Base-by-base conservation (phyloP, 2,329 filamentous ascomycete genomes). In the Aspergillus quadricinctus region DNA sequence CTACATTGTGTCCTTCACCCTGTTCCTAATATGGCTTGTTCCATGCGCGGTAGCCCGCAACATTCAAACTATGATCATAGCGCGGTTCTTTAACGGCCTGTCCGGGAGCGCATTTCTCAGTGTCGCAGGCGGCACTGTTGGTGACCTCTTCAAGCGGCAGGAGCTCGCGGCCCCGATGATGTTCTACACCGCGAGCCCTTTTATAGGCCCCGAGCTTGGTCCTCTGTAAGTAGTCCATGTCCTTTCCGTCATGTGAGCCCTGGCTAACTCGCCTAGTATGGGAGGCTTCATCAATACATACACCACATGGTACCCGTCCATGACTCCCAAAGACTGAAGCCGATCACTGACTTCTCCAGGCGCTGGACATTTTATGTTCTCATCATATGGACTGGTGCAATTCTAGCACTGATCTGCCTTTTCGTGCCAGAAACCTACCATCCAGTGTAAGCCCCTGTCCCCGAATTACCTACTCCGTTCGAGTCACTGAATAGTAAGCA, bases 371-470 rank as follows among this genome's bases (percentile, higher is more conserved):
- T 94, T 73, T 96, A 92, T 69, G 81, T 92, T 3, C 78, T 96
- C 57, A 75, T 96, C 50, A 95, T 96, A 50, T 96, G 90, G 91
- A 81, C 86, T 1, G 83, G 80, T 19, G 73, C 78, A 6, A 74
- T 91, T 65, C 79, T 90, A 50, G 69, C 80, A 9, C 76, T 84
- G 57, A 86, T 96, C 53, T 69, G 86, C 35, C 69, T 90, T 35
- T 78, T 92, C 43, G 90, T 96, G 2, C 92, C 92, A 4, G 92
- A 97, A 76, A 97, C 92, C 1, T 96, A 94, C 71, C 89, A 81
- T 59, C 82, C 82, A 23, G 82, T 74, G 70, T 72, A 68, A 55
- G 72, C 65, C 21, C 40, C 8, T 8, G n/a, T 2, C 19, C 9
- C 41, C 19, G 56, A 41, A 31, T 52, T 49, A 52, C 86, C 86